Evolutionary conservation across 345 rosid genomes (phyloP).

Genomic region (Durio zibethinus): DNA sequence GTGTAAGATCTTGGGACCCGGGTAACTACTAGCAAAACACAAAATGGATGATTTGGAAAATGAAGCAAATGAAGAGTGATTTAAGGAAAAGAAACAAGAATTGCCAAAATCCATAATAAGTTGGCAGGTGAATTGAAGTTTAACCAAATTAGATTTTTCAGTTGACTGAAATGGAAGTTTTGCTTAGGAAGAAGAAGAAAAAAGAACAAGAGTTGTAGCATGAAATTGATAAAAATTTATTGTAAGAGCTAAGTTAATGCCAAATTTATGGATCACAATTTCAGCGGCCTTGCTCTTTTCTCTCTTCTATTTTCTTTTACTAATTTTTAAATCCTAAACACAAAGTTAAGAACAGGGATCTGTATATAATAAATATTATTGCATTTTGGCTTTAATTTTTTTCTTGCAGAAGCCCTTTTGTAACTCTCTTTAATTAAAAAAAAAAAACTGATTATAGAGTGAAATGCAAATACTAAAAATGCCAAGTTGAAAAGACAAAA

Average conservation of each 20-base stretch:
- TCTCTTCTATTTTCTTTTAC: too few species aligned
- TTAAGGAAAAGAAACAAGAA: slow-evolving; percentile 30
- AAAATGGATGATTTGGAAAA: slow-evolving; percentile 7
- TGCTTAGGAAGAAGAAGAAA: neutral
- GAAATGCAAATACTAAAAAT: neutral
- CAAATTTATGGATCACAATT: neutral
- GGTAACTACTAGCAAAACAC: slow-evolving; percentile 33
- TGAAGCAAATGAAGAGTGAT: slow-evolving; percentile 19
- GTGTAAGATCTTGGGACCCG: slow-evolving; percentile 31
- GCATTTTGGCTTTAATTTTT: too few species aligned
- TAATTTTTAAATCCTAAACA: too few species aligned
- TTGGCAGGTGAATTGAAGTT: neutral
- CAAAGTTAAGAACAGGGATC: too few species aligned
- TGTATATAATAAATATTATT: too few species aligned
- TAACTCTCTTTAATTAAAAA: neutral
- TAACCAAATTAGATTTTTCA: neutral
- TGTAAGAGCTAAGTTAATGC: neutral
- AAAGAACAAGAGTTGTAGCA: neutral
- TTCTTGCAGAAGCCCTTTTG: neutral
- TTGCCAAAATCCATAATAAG: slow-evolving; percentile 51
- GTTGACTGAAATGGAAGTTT: neutral
- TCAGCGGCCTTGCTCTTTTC: too few species aligned
- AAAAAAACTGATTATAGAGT: too few species aligned
- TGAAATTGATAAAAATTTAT: neutral
- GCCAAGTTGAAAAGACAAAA: neutral